Conservation (phyloP, 495 filamentous ascomycete genomes). For the Talaromyces thailandensis region DNA sequence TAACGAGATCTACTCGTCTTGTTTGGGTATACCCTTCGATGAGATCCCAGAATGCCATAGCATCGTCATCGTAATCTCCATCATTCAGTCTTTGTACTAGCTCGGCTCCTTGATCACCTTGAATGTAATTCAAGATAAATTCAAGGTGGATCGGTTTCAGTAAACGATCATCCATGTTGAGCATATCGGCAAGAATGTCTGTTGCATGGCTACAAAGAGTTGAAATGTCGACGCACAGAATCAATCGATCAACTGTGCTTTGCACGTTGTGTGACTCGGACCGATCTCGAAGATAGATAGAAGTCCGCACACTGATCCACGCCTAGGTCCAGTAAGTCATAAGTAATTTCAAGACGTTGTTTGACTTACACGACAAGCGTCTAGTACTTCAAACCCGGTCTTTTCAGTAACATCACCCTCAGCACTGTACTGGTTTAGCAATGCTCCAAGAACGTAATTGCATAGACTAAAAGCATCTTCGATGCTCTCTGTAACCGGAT, state of each 20-base stretch:
- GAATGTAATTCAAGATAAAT: constrained; percentile 23
- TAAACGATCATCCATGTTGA: constrained; percentile 16
- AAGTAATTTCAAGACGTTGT: constrained; percentile 5
- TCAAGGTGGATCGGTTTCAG: constrained; percentile 13
- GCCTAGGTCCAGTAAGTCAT: constrained; percentile 11
- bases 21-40: constrained; percentile 53
- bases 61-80: constrained; percentile 55
- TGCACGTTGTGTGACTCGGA: constrained; percentile 3
- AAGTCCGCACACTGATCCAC: constrained; percentile 19
- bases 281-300: constrained; percentile 14
- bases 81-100: constrained; percentile 39
- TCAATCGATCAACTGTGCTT: constrained; percentile 12
- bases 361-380: constrained; percentile 28
- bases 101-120: constrained; percentile 23
- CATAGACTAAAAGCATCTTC: constrained; percentile 29
- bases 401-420: constrained; percentile 14
- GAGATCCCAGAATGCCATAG: constrained; percentile 58
- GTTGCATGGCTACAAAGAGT: constrained; percentile 21
- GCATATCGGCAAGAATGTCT: constrained; percentile 23
- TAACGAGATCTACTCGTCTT: constrained; percentile 23
- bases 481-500: constrained; percentile 22
- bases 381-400: constrained; percentile 23
- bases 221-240: constrained; percentile 18
- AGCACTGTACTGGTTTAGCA: constrained; percentile 19
- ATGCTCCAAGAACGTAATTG: constrained; percentile 26